Evolutionary conservation across 148 eudicot genomes (phyloP).

Genomic region (Silene latifolia): DNA sequence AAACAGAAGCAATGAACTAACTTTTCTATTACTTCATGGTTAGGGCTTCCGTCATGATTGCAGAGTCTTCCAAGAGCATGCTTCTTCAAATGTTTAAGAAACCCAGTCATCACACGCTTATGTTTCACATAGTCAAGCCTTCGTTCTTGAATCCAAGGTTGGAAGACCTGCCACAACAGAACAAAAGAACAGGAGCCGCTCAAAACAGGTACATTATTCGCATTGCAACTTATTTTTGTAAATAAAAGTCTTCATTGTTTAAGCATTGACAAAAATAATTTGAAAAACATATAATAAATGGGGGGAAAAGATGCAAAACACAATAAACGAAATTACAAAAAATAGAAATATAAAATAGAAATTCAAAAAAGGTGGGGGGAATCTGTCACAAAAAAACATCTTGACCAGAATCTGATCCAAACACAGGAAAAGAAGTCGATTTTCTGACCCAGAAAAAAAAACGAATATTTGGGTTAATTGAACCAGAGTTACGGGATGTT

Average conservation of each 20-base stretch:
- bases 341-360: neutral
- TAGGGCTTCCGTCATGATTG: conserved; percentile 44
- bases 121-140: conserved; percentile 52
- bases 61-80: conserved; percentile 56
- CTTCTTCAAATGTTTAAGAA: conserved; percentile 52
- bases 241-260: neutral
- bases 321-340: no score
- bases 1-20: conserved; percentile 15
- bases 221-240: neutral
- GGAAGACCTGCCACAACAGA: conserved; percentile 54
- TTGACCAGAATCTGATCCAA: neutral
- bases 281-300: no score
- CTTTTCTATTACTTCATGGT: conserved; percentile 40
- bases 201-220: neutral
- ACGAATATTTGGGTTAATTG: neutral
- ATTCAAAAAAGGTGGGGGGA: neutral
- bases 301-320: no score
- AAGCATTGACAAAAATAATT: neutral
- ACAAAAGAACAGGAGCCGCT: neutral
- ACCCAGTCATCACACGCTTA: conserved; percentile 62
- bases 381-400: neutral
- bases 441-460: neutral
- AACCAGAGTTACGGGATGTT: neutral
- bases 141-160: conserved; percentile 74
- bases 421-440: neutral